Conservation (phyloP, 78 protist genomes). For the Dictyostelium brefeldianum region DNA sequence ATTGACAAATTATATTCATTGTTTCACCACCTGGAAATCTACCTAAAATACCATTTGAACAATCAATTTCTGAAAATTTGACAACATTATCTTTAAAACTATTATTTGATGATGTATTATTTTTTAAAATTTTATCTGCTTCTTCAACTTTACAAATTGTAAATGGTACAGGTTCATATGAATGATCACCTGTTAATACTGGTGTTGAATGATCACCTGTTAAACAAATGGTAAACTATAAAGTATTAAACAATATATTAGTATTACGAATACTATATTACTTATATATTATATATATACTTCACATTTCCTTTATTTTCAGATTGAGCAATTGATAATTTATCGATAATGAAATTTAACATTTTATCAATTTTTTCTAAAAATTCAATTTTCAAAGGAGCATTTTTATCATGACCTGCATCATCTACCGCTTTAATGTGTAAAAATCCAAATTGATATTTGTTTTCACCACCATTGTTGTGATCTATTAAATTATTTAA, state of each 20-base stretch:
- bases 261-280: too few relatives aligned
- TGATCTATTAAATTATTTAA: conserved; percentile 10
- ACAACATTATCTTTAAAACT: conserved; percentile 27
- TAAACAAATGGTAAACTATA: conserved; percentile 53
- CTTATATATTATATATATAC: too few relatives aligned
- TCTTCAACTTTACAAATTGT: conserved; percentile 43
- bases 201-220: conserved; percentile 96
- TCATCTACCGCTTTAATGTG: conserved; percentile 94
- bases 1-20: conserved; percentile 60
- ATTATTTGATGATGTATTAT: neutral
- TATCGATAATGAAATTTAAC: conserved; percentile 22
- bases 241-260: too few relatives aligned
- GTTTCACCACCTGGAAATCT: conserved; percentile 65
- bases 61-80: conserved; percentile 46
- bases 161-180: conserved; percentile 90
- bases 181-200: conserved; percentile 85
- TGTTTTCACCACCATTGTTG: neutral
- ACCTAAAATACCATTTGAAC: conserved; percentile 50
- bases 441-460: conserved; percentile 87
- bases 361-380: conserved; percentile 72
- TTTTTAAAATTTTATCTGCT: neutral
- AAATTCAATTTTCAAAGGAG: conserved; percentile 63
- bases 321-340: conserved; percentile 1
- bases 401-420: conserved; percentile 88
- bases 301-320: conserved; percentile 17